Base-by-base conservation (phyloP, 495 filamentous ascomycete species). In the Tuber aestivum region DNA sequence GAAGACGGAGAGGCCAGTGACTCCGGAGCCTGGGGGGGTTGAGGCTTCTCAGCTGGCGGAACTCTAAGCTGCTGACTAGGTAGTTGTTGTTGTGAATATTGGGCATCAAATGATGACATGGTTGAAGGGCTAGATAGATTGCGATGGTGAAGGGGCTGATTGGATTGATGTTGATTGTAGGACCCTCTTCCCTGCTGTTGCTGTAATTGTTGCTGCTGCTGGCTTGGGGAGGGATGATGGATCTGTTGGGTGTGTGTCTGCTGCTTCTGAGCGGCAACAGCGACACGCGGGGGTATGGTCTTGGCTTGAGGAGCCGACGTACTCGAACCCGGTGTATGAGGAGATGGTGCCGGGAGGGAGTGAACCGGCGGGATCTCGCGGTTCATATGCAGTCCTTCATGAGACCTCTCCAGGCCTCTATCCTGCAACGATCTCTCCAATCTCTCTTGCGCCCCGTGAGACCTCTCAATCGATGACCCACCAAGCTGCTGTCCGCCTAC, bases 1-100 rank as follows among this genome's bases (percentile, higher is more conserved):
- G 80, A 73, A 38, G 74, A 76, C n/a, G 79, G 80, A 18, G 72
- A 68, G 48, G 71, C 75, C n/a, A 77, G 41, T 44, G 70, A 65
- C 21, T 81, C 70, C 48, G 76, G 69, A 41, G 44, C 20, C 40
- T 73, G 74, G n/a, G n/a, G 27, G 23, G 71, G 78, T 41, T 75
- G 76, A 37, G 41, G 65, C 38, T 80, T 73, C 23, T 70, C 72
- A 70, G 71, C 73, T 23, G 73, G 37, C 5, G 73, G 40, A 56
- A 41, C 42, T 35, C 70, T 79, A 45, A 77, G 74, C 4, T 48
- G 73, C 32, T 70, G 77, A 35, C 70, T 75, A 50, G 65, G 41
- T 41, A 71, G 80, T 41, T 77, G 80, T 37, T 74, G 48, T 27
- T 35, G 40, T 21, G 80, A 41, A 27, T 45, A 37, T 23, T 74